Evolutionary conservation across 2,329 filamentous ascomycete species (phyloP).

Genomic region (Teratosphaeria nubilosa): DNA sequence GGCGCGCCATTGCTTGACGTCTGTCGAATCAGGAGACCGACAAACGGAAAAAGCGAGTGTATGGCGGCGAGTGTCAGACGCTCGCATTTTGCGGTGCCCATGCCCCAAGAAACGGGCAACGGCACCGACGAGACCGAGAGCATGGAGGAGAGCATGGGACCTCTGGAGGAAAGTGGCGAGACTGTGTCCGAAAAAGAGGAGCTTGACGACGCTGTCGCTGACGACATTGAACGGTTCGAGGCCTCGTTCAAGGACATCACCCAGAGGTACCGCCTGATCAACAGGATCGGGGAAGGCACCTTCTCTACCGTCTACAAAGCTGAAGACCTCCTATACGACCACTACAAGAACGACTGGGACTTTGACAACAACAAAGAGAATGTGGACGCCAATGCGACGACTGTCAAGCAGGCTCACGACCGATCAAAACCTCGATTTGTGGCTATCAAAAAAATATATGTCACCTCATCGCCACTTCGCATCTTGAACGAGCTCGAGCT

Average conservation of each 20-base stretch:
- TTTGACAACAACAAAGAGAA: constrained; percentile 41
- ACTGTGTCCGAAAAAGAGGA: constrained; percentile 48
- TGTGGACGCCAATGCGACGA: constrained; percentile 4
- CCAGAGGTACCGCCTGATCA: constrained; percentile 78
- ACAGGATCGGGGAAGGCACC: constrained; percentile 94
- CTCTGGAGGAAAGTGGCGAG: constrained; percentile 40
- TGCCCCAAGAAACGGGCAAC: constrained; percentile 10
- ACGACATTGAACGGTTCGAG: constrained; percentile 82
- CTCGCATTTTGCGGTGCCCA: constrained; percentile 9
- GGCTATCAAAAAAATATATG: constrained; percentile 98
- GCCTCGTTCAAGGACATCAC: constrained; percentile 74
- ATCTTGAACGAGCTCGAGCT: constrained; percentile 96
- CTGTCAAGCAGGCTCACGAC: constrained; percentile 8
- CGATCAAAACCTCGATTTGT: constrained; percentile 60
- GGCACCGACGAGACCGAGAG: constrained; percentile 28
- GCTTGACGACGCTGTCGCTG: constrained; percentile 58
- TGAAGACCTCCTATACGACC: constrained; percentile 77
- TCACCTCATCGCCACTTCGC: constrained; percentile 84
- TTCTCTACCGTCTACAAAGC: constrained; percentile 99
- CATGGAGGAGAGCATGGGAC: constrained; percentile 40
- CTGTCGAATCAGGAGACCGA: no score
- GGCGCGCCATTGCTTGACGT: not conserved
- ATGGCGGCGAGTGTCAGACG: constrained; percentile 14
- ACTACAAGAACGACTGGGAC: constrained; percentile 82
- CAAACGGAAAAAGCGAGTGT: not conserved